Percentiles rank a stretch among this genome's conserved stretches.
phyloP scores from a whole-genome alignment of 495 filamentous ascomycete species.

The Aspergillus avenaceus region DNA sequence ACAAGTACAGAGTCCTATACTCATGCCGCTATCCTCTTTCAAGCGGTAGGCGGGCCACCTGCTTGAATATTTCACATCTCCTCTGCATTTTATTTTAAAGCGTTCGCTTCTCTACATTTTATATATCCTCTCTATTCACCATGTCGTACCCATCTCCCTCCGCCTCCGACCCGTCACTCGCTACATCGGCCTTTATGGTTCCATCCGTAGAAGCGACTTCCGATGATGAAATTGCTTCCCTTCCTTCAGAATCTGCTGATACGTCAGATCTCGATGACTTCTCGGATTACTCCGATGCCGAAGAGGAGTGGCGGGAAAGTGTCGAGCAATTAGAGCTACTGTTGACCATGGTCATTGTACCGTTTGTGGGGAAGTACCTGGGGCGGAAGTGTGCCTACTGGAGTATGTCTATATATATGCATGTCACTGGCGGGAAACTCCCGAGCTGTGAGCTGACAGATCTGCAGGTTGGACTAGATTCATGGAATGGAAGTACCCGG shows the following conservation, averaged over 20 bases:
- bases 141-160: slow-evolving; percentile 28
- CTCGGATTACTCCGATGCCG: slow-evolving; percentile 67
- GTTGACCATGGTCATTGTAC: slow-evolving; percentile 87
- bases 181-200: slow-evolving; percentile 40
- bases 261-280: slow-evolving; percentile 55
- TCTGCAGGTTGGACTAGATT: slow-evolving; percentile 63
- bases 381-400: slow-evolving; percentile 94
- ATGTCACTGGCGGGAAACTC: too few species aligned
- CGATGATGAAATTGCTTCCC: slow-evolving; percentile 71
- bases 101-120: too few species aligned
- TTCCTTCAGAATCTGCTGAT: slow-evolving; percentile 67
- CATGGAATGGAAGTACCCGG: slow-evolving; percentile 76
- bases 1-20: background rate
- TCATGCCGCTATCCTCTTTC: slow-evolving; percentile 22
- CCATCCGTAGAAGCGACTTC: slow-evolving; percentile 38
- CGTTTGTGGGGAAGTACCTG: slow-evolving; percentile 88
- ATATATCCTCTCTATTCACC: slow-evolving; percentile 7
- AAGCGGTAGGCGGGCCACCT: slow-evolving; percentile 41
- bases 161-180: slow-evolving; percentile 40
- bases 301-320: slow-evolving; percentile 89
- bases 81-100: too few species aligned
- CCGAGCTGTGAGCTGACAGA: background rate
- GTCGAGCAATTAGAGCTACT: slow-evolving; percentile 90
- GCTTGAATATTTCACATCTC: slow-evolving; percentile 17
- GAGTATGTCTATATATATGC: slow-evolving; percentile 51